Conservation (phyloP, 2,329 filamentous ascomycete species). For the Penicillium brevicompactum region DNA sequence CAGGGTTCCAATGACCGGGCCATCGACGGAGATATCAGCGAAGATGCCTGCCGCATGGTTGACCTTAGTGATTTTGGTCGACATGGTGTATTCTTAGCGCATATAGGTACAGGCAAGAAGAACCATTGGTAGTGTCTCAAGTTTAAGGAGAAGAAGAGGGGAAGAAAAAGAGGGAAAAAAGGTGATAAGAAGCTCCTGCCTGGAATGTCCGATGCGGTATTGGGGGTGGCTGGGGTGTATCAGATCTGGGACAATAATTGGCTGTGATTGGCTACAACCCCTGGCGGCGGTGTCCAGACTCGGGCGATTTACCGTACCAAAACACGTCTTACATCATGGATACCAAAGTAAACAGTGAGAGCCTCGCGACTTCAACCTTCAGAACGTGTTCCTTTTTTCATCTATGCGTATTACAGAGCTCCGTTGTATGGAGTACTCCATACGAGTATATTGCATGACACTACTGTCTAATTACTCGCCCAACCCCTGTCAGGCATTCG, state of each 20-base stretch:
- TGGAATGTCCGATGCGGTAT: constrained; percentile 25
- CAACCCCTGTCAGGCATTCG: constrained; percentile 8
- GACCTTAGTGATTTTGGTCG: constrained; percentile 57
- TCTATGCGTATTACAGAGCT: neutral
- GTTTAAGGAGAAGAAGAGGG: constrained; percentile 9
- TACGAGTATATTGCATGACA: constrained; percentile 3
- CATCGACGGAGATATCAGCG: constrained; percentile 90
- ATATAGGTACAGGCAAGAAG: neutral
- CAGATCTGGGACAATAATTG: neutral
- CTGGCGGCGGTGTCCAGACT: constrained; percentile 18
- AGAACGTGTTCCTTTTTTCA: neutral
- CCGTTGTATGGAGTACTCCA: neutral
- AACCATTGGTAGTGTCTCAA: constrained; percentile 13
- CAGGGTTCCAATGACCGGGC: constrained; percentile 88
- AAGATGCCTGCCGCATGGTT: constrained; percentile 91
- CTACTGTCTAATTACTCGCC: neutral
- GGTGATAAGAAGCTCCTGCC: constrained; percentile 11
- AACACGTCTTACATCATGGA: constrained; percentile 14
- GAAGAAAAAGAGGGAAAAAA: constrained; percentile 15
- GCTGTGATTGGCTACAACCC: constrained; percentile 21
- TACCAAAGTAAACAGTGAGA: neutral
- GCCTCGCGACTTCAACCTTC: neutral
- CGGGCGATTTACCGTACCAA: constrained; percentile 4
- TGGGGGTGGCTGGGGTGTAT: constrained; percentile 25
- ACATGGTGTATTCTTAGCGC: constrained; percentile 11